phyloP scores from a whole-genome alignment of 2,329 filamentous ascomycete genomes.

The Aspergillus sp. region DNA sequence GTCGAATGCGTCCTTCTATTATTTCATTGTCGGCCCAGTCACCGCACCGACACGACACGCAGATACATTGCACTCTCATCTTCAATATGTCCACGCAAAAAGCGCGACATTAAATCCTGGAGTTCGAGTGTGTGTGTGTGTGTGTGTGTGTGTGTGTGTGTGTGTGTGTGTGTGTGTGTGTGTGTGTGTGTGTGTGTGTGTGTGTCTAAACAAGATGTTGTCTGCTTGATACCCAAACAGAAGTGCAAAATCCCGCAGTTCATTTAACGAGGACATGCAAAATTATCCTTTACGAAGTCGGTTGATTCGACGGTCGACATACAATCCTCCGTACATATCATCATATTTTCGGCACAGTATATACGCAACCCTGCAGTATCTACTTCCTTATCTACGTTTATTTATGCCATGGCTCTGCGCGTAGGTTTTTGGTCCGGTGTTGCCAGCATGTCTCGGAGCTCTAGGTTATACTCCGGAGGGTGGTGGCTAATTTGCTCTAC shows the following conservation, averaged over 20 bases:
- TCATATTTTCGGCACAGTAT: not conserved
- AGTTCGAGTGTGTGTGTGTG: not conserved
- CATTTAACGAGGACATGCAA: not conserved
- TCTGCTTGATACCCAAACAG: not conserved
- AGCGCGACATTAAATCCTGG: not conserved
- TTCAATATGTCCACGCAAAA: not conserved
- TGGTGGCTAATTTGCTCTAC: no score
- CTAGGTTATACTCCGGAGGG: no score
- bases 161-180: no score
- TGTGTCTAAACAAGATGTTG: no score
- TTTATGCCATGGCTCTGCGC: not conserved
- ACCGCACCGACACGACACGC: not conserved
- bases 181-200: no score
- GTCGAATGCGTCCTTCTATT: no score
- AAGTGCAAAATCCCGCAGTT: not conserved
- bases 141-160: no score
- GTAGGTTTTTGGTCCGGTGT: not conserved
- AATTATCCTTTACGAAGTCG: not conserved
- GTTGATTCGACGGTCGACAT: not conserved
- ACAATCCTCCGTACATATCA: not conserved
- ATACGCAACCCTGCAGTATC: not conserved
- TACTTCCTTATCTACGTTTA: not conserved
- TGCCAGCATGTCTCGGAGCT: no score
- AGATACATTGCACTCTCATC: not conserved
- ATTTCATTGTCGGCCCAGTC: no score